These are phyloP conservation scores for Claviceps capensis DNA, from an alignment of 2,329 filamentous ascomycete genomes.

Conservation along the genomic window DNA sequence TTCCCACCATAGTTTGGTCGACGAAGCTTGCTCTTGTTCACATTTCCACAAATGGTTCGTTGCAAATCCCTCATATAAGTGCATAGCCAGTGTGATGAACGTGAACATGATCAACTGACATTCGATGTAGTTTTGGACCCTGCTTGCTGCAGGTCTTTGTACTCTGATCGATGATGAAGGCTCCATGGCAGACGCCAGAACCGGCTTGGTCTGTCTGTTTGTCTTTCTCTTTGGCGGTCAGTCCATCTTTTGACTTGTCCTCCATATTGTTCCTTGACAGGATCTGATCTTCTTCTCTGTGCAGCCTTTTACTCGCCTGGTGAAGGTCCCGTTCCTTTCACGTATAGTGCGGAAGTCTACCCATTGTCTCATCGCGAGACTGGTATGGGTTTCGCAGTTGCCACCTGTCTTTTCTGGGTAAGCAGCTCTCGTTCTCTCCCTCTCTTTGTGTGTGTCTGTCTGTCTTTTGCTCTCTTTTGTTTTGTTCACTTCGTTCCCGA, in stretches of 20 bases:
- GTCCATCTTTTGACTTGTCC: neutral
- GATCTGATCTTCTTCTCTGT: neutral
- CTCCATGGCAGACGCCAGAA: constrained; percentile 24
- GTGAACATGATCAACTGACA: neutral
- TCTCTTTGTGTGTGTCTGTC: neutral
- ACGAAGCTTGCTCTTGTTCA: constrained; percentile 46
- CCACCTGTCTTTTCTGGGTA: constrained; percentile 41
- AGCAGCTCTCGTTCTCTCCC: neutral
- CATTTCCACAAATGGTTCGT: constrained; percentile 51
- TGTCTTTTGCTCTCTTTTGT: no score
- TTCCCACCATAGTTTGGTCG: constrained; percentile 35
- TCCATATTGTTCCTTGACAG: no score
- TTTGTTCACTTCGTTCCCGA: no score
- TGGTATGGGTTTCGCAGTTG: constrained; percentile 50
- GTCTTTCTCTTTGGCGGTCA: constrained; percentile 46
- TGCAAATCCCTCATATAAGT: neutral
- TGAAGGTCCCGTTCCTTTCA: constrained; percentile 49
- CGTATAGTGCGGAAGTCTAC: constrained; percentile 50
- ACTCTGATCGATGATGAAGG: constrained; percentile 19
- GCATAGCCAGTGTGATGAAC: no score
- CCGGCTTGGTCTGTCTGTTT: constrained; percentile 45
- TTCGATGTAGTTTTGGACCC: constrained; percentile 29
- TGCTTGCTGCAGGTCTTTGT: constrained; percentile 29
- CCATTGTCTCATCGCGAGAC: constrained; percentile 50
- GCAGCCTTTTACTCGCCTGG: constrained; percentile 48